phyloP scores from a whole-genome alignment of 2,329 filamentous ascomycete genomes.

The Albifimbria verrucaria region DNA sequence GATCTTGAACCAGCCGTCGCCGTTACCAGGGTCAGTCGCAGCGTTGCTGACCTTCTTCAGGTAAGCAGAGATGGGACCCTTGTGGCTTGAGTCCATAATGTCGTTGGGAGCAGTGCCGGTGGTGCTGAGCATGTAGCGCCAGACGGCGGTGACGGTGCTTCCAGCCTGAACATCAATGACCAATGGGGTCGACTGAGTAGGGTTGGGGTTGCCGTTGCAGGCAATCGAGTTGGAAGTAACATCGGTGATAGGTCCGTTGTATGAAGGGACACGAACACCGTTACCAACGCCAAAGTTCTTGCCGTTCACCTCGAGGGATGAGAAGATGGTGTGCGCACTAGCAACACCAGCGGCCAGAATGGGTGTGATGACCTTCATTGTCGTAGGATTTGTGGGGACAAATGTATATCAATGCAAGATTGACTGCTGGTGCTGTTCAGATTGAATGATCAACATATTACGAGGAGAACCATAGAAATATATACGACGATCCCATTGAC shows the following conservation, averaged over 20 bases:
- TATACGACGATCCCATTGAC: too few relatives aligned
- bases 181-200: constrained; percentile 44
- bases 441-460: too few relatives aligned
- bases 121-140: constrained; percentile 52
- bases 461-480: too few relatives aligned
- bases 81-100: constrained; percentile 53
- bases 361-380: constrained; percentile 2
- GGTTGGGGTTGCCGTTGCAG: constrained; percentile 55
- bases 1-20: constrained; percentile 42
- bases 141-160: constrained; percentile 48
- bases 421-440: too few relatives aligned
- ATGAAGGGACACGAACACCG: constrained; percentile 49
- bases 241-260: constrained; percentile 54
- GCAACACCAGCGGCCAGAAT: not conserved
- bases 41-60: constrained; percentile 52
- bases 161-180: constrained; percentile 51
- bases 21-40: constrained; percentile 35
- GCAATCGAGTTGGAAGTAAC: constrained; percentile 51
- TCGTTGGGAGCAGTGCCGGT: constrained; percentile 35
- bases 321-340: constrained; percentile 38
- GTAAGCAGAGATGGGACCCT: constrained; percentile 52
- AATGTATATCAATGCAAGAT: too few relatives aligned
- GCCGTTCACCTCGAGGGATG: constrained; percentile 42
- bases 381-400: too few relatives aligned
- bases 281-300: constrained; percentile 43